phyloP scores from a whole-genome alignment of 2,329 filamentous ascomycete genomes.

The Scedosporium boydii region DNA sequence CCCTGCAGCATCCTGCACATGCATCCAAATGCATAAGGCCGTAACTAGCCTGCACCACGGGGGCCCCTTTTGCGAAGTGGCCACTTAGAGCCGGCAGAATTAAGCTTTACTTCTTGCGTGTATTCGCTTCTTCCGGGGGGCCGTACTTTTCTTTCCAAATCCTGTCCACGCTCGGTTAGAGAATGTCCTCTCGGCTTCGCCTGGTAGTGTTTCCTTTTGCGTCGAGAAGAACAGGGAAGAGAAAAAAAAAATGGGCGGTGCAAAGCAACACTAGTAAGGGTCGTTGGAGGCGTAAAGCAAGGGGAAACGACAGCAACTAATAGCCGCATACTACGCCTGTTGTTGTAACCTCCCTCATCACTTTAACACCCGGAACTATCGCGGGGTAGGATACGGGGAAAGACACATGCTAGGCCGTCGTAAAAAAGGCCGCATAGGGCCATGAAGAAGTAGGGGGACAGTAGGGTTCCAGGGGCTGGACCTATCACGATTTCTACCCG shows the following conservation, averaged over 20 bases:
- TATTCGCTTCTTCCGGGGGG: constrained; percentile 25
- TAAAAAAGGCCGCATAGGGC: no score
- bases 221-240: neutral
- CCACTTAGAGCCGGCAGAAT: neutral
- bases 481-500: neutral
- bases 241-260: neutral
- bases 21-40: no score
- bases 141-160: constrained; percentile 98
- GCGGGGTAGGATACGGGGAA: no score
- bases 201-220: neutral
- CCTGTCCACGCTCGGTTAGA: constrained; percentile 37
- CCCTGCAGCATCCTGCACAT: no score
- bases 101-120: constrained; percentile 28
- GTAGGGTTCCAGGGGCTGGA: neutral
- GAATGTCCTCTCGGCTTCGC: neutral
- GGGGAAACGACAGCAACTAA: no score
- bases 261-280: no score
- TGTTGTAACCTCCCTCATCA: no score
- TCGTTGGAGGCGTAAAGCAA: no score
- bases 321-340: no score
- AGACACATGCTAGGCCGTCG: no score
- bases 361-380: no score
- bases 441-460: no score
- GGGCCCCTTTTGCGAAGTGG: constrained; percentile 5
- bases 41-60: neutral